Evolutionary conservation across 805 yeast genomes (phyloP).

Genomic region (Brettanomyces nanus): DNA sequence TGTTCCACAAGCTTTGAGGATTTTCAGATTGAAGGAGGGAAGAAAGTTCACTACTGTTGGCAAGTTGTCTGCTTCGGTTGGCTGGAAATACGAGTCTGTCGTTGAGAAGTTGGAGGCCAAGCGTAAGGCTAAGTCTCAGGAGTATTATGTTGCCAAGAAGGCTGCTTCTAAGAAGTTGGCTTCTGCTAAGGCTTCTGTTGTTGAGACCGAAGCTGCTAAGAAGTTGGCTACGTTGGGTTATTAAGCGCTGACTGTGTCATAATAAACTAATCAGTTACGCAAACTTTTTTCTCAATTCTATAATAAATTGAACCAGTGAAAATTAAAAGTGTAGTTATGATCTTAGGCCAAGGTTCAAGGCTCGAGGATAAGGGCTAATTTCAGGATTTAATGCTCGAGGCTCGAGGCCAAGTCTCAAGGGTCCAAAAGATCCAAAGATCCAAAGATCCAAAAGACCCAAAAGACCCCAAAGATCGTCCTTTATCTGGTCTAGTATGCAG

Average conservation of each 20-base stretch:
- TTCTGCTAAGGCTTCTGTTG: conserved; percentile 80
- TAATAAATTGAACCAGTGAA: not conserved
- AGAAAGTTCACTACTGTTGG: conserved; percentile 99
- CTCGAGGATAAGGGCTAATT: no score
- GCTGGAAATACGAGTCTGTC: conserved; percentile 99
- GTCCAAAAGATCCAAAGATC: no score
- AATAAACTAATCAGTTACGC: no score
- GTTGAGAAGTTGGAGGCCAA: conserved; percentile 97
- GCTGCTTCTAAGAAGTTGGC: conserved; percentile 89
- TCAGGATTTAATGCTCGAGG: no score
- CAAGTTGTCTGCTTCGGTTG: conserved; percentile 92
- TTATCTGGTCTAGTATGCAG: no score
- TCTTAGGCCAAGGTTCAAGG: no score
- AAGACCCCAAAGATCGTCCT: no score
- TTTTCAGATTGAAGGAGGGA: conserved; percentile 98
- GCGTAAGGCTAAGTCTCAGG: conserved; percentile 98
- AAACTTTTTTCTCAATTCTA: no score
- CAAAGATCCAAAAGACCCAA: no score
- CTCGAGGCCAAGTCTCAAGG: no score
- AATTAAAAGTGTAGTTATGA: no score
- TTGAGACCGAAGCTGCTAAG: conserved; percentile 85
- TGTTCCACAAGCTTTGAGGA: conserved; percentile 99
- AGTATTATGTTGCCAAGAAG: conserved; percentile 97
- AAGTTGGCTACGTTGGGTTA: conserved; percentile 96
- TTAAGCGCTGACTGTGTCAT: no score